Evolutionary conservation across 306 rosid species (phyloP), one percentile per base, ranked within the genome.

Genomic region (Cicer chorassanicum): DNA sequence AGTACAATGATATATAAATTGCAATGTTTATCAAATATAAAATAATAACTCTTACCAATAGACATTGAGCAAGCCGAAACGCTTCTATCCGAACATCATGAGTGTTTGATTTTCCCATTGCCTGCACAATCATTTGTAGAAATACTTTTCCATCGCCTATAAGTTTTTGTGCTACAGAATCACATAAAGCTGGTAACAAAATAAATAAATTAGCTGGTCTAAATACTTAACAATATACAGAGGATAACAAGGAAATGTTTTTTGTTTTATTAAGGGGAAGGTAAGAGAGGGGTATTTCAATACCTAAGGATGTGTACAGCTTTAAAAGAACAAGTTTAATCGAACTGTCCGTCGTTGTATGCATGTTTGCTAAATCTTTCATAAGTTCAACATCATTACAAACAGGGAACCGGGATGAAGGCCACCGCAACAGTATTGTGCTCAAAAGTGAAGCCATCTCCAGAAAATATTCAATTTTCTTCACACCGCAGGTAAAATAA

Each of bases 301-400:
- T 91, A 93, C 98, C 97, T 89, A 91, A 66, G 66, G 97, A 83
- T 43, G 92, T 84, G 88, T 83, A 89, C 82, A 93, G 71, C 88
- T 86, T 89, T 91, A 89, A 79, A 81, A 89, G 84, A 71, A 78
- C 84, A 79, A 83, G 78, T 80, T 75, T 87, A 29, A 50, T 70
- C 56, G 82, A 62, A 56, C 39, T 70, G 72, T 86, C 86, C 13
- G 81, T 81, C 80, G 54, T 82, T 43, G 63, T 54, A 80, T 76
- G 74, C 73, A 87, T 69, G 65, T 78, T 75, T 43, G 78, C 82
- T 76, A 93, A 80, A 68, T 68, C 75, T 78, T 78, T 79, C 86
- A 82, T 88, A 76, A 89, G 68, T 63, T 78, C 79, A 75, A 46
- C 79, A 74, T 91, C 92, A 66, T 77, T 83, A 87, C 83, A 89